phyloP scores from a whole-genome alignment of 2,329 filamentous ascomycete genomes.

The Penicillium sp. region DNA sequence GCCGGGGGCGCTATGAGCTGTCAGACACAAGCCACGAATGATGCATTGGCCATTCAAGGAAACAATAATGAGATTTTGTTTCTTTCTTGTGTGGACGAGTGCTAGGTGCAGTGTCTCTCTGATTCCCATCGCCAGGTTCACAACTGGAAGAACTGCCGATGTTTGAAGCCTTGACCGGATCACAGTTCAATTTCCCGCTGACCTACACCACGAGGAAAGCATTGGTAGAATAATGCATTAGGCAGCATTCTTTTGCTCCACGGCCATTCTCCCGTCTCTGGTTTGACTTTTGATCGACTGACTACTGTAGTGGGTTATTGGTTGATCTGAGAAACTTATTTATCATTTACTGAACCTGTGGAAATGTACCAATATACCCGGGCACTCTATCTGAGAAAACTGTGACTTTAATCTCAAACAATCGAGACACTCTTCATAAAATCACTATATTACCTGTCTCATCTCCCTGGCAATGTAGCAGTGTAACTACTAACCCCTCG shows the following conservation, averaged over 20 bases:
- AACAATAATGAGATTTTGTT: not conserved
- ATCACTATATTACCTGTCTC: not conserved
- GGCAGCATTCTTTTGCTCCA: slow-evolving; percentile 5
- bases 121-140: not conserved
- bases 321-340: not conserved
- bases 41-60: too few relatives aligned
- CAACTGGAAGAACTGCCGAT: not conserved
- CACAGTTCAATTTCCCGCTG: not conserved
- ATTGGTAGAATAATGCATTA: not conserved
- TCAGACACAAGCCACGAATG: slow-evolving; percentile 5
- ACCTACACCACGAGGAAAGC: not conserved
- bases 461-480: not conserved
- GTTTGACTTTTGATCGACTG: not conserved
- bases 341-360: not conserved
- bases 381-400: not conserved
- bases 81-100: not conserved
- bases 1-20: slow-evolving; percentile 5
- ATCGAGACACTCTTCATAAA: not conserved
- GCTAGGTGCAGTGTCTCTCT: too few relatives aligned
- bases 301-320: not conserved
- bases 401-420: not conserved
- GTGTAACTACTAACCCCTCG: too few relatives aligned
- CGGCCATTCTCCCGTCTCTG: not conserved
- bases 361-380: slow-evolving; percentile 12
- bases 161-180: not conserved